Evolutionary conservation across 2,329 filamentous ascomycete genomes (phyloP), one percentile per base, ranked within the genome.

Genomic region (Neopestalotiopsis sp.): DNA sequence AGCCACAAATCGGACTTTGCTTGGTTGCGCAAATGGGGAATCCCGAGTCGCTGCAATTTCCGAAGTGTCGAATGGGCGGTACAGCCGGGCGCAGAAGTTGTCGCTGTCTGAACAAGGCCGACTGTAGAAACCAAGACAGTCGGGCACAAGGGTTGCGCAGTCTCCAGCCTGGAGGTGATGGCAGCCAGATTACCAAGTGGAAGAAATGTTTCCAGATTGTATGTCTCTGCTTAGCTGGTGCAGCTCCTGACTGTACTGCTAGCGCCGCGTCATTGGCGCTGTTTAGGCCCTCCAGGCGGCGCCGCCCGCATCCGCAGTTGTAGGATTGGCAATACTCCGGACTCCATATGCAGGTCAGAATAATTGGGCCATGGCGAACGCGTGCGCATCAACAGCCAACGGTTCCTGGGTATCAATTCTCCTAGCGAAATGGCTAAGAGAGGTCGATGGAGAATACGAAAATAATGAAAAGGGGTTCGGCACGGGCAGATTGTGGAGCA

Each of bases 351-450:
- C 45, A 52, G 17, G 45, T 52, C 45, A 52, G n/a, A 52, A 52
- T n/a, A 20, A 52, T n/a, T 52, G 45, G 45, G 45, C 45, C 45
- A 20, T 20, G n/a, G 17, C 17, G 20, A 52, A 52, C 45, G 45
- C 45, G 45, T 52, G 45, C 45, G 45, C 45, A n/a, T 52, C 45
- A 17, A 52, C 45, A 52, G 45, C 45, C 45, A 52, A 52, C 45
- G 45, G 45, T 52, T 20, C 45, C 45, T n/a, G 45, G 45, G 45
- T 17, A 38, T 20, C 9, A 52, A 52, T n/a, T 52, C 45, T 52
- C 45, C 45, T 52, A 52, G 45, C 45, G 45, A 52, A 52, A 52
- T 52, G 45, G 45, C 45, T 52, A 52, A 49, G 34, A 52, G 45
- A 52, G 20, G n/a, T n/a, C 17, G n/a, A 52, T 52, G 45, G 45